Evolutionary conservation across 257 asterid genomes (phyloP), one percentile per base, ranked within the genome.

Genomic region (Plectranthus barbatus): DNA sequence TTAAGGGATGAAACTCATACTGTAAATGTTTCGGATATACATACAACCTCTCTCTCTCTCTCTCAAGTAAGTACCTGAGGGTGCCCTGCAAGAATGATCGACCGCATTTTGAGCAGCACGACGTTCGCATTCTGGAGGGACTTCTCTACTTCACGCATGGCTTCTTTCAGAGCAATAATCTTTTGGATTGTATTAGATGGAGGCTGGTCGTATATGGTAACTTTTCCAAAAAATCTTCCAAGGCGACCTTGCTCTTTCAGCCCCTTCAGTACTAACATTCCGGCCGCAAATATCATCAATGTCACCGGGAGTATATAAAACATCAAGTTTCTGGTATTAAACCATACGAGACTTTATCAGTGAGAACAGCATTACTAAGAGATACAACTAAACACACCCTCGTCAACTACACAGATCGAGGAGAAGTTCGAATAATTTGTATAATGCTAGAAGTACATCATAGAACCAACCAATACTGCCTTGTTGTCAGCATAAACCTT

Each of bases 221-320:
- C 86, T 79, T 79, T 87, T 9, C 97, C 99, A 18, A 93, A 93
- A 64, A 77, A 87, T 76, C 95, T 79, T 62, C 99, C 99, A 9
- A 93, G 95, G 3, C 99, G 89, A 2, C 99, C 99, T 80, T 93
- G 99, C 77, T 85, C 96, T 70, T 87, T 93, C 56, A 93, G 95
- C 59, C 97, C 94, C 79, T 93, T 93, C 50, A 93, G 76, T 48
- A 85, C 66, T 78, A 93, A 69, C 97, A 93, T 81, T 57, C 83
- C 80, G 33, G 85, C 73, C 17, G 95, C 84, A 75, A 90, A 50
- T 53, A 83, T 67, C 88, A 93, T 87, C 86, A 93, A 73, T 9
- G 85, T 73, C 72, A 74, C 73, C 11, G 99, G 99, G 59, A 93
- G 73, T 34, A 80, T 66, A 59, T 85, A 90, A 1, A 84, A 73